Evolutionary conservation across 257 asterid genomes (phyloP).

Genomic region (Scutellaria minor): DNA sequence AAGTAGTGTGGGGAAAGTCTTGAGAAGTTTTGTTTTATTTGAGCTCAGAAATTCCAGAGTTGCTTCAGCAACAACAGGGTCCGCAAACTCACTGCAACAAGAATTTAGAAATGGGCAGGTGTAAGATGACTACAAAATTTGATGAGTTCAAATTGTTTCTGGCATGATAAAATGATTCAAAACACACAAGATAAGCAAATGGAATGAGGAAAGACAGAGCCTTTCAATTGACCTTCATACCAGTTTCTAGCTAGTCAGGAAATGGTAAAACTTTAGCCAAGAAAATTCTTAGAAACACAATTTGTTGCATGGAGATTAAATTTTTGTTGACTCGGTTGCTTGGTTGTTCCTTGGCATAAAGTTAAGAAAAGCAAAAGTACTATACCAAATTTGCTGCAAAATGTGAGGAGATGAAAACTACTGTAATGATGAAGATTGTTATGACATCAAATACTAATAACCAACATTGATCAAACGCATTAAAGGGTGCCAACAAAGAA

Average conservation of each 20-base stretch:
- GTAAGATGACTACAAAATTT: slow-evolving; percentile 22
- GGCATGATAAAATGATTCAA: slow-evolving; percentile 15
- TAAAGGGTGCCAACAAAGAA: not conserved
- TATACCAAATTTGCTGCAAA: slow-evolving; percentile 20
- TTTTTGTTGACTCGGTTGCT: slow-evolving; percentile 10
- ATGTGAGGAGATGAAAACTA: slow-evolving; percentile 4
- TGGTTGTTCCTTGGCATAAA: slow-evolving; percentile 28
- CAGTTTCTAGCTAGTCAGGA: slow-evolving; percentile 26
- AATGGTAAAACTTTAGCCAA: slow-evolving; percentile 22
- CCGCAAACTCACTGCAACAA: slow-evolving; percentile 92
- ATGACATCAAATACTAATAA: not conserved
- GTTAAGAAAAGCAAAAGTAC: not conserved
- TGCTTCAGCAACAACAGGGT: slow-evolving; percentile 90
- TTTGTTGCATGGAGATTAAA: slow-evolving; percentile 8
- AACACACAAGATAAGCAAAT: slow-evolving; percentile 25
- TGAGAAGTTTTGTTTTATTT: slow-evolving; percentile 67
- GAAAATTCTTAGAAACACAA: not conserved
- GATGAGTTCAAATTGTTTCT: not conserved
- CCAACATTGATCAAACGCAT: slow-evolving; percentile 8
- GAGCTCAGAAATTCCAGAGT: slow-evolving; percentile 76
- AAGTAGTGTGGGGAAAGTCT: slow-evolving; percentile 75
- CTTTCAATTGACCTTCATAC: slow-evolving; percentile 24
- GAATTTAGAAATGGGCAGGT: slow-evolving; percentile 35
- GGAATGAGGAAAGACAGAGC: slow-evolving; percentile 6
- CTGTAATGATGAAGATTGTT: not conserved